These are phyloP conservation scores for Chaetomium strumarium DNA, from an alignment of 2,329 filamentous ascomycete species.

Conservation along the genomic window DNA sequence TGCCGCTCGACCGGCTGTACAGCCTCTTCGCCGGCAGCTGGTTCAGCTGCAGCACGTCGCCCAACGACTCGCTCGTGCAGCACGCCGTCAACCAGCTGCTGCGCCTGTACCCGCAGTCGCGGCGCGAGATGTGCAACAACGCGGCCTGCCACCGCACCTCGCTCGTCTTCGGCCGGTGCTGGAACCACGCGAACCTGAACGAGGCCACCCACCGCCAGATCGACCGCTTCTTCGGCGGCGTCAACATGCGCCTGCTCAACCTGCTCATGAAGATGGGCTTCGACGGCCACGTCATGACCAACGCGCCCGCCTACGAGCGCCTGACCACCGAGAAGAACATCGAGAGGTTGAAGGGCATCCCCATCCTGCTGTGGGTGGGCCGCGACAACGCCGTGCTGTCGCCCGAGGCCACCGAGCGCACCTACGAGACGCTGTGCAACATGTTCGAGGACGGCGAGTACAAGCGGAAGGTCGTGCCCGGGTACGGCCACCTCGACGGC, in stretches of 20 bases:
- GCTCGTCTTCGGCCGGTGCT: conserved; percentile 57
- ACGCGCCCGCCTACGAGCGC: conserved; percentile 41
- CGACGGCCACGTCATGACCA: conserved; percentile 46
- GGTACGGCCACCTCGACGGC: conserved; percentile 56
- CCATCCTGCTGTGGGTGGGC: conserved; percentile 51
- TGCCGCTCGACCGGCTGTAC: conserved; percentile 48
- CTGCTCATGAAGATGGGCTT: conserved; percentile 53
- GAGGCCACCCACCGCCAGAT: conserved; percentile 58
- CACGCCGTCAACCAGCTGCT: conserved; percentile 48
- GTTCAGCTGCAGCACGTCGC: conserved; percentile 47
- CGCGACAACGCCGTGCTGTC: conserved; percentile 52
- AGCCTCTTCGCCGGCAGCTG: conserved; percentile 43
- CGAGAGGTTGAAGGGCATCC: conserved; percentile 43
- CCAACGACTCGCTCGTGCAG: conserved; percentile 44
- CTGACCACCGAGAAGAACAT: conserved; percentile 49
- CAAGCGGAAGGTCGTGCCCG: conserved; percentile 45
- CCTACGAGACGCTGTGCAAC: conserved; percentile 48
- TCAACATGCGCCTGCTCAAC: conserved; percentile 52
- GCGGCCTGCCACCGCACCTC: conserved; percentile 55
- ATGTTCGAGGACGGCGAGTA: conserved; percentile 44
- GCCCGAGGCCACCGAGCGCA: conserved; percentile 46
- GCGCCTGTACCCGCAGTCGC: conserved; percentile 50
- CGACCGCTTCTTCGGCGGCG: conserved; percentile 56
- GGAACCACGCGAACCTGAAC: conserved; percentile 61
- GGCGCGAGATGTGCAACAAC: conserved; percentile 54